These are phyloP conservation scores for Vitis rotundifolia DNA, from an alignment of 164 flowering plant species.

Conservation along the genomic window DNA sequence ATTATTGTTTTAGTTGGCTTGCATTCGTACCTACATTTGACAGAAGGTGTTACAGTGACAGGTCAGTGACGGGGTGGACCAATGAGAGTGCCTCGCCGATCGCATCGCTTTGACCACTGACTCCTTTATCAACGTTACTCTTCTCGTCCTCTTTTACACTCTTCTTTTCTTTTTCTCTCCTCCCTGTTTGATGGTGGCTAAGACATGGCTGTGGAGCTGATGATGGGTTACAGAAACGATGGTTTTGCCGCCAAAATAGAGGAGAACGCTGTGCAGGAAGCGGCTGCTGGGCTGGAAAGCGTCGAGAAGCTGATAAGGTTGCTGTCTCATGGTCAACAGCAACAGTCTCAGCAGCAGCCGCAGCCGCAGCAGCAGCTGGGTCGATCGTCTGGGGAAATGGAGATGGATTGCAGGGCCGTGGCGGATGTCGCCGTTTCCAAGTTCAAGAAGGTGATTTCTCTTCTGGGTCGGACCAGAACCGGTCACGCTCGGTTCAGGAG, in stretches of 20 bases:
- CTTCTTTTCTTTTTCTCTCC: not conserved
- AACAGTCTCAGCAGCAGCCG: constrained; percentile 12
- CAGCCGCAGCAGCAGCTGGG: constrained; percentile 3
- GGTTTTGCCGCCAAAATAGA: constrained; percentile 29
- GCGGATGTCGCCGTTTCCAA: constrained; percentile 78
- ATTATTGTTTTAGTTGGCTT: constrained; percentile 3
- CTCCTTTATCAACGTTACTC: constrained; percentile 15
- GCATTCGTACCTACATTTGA: constrained; percentile 17
- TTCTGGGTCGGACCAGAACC: constrained; percentile 71
- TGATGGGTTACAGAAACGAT: constrained; percentile 37
- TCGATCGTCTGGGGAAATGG: constrained; percentile 23
- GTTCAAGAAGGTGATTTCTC: constrained; percentile 79
- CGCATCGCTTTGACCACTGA: constrained; percentile 23
- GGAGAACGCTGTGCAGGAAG: constrained; percentile 66
- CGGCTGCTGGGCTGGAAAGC: constrained; percentile 85
- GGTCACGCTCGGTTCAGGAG: constrained; percentile 95
- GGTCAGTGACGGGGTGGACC: constrained; percentile 9
- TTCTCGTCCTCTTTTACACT: constrained; percentile 5
- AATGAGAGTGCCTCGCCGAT: constrained; percentile 1
- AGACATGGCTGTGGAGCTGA: constrained; percentile 76
- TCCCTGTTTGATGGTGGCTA: constrained; percentile 6
- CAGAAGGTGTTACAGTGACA: constrained; percentile 14
- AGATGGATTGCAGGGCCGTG: constrained; percentile 50
- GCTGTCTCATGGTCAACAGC: constrained; percentile 42
- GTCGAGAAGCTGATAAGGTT: constrained; percentile 64